Evolutionary conservation across 495 filamentous ascomycete species (phyloP).

Genomic region (Penicillium verhagenii): DNA sequence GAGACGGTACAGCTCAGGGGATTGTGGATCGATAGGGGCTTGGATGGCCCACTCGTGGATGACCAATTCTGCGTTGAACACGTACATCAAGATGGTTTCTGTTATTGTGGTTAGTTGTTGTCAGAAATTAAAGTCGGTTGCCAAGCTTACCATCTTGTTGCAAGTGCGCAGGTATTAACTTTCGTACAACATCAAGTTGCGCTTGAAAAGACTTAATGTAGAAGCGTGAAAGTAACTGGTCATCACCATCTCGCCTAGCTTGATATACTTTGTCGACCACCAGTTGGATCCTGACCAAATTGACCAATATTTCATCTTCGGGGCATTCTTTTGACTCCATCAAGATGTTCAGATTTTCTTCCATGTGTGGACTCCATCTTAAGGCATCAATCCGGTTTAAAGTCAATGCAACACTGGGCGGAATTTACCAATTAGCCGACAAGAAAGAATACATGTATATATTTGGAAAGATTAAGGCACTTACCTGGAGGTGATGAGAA

Average conservation of each 20-base stretch:
- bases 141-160: constrained; percentile 38
- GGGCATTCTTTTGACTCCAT: constrained; percentile 44
- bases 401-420: constrained; percentile 39
- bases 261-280: constrained; percentile 37
- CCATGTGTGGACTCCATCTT: constrained; percentile 53
- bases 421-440: not conserved
- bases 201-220: constrained; percentile 46
- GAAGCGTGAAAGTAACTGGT: constrained; percentile 23
- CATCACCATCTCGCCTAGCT: constrained; percentile 20
- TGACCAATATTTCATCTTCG: constrained; percentile 50
- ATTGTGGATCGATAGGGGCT: constrained; percentile 12
- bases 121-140: not conserved
- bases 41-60: constrained; percentile 44
- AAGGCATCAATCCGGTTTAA: constrained; percentile 48
- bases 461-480: constrained; percentile 8
- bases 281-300: constrained; percentile 47
- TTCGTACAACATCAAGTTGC: constrained; percentile 40
- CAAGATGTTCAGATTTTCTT: constrained; percentile 47
- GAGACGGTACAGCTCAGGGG: constrained; percentile 28
- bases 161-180: constrained; percentile 31
- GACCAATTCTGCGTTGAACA: constrained; percentile 40
- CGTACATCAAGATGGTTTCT: constrained; percentile 39
- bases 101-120: constrained; percentile 1
- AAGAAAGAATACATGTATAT: not conserved
- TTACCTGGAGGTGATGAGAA: constrained; percentile 51